Conservation (phyloP, 495 filamentous ascomycete genomes). For the Thermothielavioides terrestris region DNA sequence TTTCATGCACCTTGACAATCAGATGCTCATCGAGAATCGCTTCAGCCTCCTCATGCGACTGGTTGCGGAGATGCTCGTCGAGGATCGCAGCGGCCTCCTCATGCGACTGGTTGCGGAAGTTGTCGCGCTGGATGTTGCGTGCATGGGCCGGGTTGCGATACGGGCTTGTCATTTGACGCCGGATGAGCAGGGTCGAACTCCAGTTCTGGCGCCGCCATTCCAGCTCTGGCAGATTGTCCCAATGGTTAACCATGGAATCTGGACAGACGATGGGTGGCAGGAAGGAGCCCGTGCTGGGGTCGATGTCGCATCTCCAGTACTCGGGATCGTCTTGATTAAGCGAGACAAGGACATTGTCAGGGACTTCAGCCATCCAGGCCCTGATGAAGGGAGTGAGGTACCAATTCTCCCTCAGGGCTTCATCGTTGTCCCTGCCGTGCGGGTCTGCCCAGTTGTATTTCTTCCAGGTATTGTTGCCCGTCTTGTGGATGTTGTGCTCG, state of each 20-base stretch:
- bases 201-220: slow-evolving; percentile 16
- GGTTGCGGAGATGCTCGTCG: neutral
- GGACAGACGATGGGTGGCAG: slow-evolving; percentile 19
- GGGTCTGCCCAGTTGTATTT: slow-evolving; percentile 4
- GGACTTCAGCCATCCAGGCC: slow-evolving; percentile 5
- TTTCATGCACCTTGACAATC: neutral
- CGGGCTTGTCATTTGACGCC: neutral
- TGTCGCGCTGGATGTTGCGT: neutral
- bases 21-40: neutral
- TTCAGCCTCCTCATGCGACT: neutral
- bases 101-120: neutral
- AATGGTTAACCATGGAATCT: slow-evolving; percentile 9
- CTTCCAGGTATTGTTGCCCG: neutral
- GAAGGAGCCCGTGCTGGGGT: slow-evolving; percentile 24
- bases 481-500: neutral
- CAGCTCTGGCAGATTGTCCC: neutral
- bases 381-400: slow-evolving; percentile 5
- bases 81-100: neutral
- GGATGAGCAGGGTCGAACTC: slow-evolving; percentile 6
- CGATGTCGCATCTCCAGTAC: slow-evolving; percentile 25
- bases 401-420: neutral
- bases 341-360: slow-evolving; percentile 3
- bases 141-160: neutral
- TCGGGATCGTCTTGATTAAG: slow-evolving; percentile 7
- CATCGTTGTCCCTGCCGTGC: slow-evolving; percentile 1